These are phyloP conservation scores for Plasmodium vivax DNA, from an alignment of 169 alveolate genomes.

Conservation along the genomic window DNA sequence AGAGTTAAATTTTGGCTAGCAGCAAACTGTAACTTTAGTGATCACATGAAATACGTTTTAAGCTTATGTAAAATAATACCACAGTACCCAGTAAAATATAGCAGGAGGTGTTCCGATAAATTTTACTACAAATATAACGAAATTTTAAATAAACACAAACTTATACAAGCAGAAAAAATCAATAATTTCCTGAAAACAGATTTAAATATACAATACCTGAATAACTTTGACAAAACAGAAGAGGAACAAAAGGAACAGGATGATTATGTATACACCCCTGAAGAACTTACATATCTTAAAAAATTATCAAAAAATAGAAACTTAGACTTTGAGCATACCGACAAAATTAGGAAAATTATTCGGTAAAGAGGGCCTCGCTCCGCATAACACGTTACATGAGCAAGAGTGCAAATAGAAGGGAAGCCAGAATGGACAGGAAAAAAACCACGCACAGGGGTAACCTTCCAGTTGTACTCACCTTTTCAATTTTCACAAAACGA, in stretches of 20 bases:
- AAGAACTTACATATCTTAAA: conserved; percentile 70
- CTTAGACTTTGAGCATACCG: conserved; percentile 53
- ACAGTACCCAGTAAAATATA: conserved; percentile 62
- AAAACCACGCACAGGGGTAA: not conserved
- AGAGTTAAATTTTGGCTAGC: conserved; percentile 91
- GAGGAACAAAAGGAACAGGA: conserved; percentile 34
- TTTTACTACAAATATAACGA: conserved; percentile 61
- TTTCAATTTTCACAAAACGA: not conserved
- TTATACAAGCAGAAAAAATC: conserved; percentile 66
- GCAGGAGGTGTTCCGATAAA: conserved; percentile 69
- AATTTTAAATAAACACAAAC: conserved; percentile 68
- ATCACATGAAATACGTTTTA: conserved; percentile 66
- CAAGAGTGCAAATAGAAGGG: not conserved
- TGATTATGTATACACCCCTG: conserved; percentile 68
- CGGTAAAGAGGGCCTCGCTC: not conserved
- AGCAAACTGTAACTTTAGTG: conserved; percentile 86
- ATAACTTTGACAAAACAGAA: conserved; percentile 20
- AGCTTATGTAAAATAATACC: conserved; percentile 73
- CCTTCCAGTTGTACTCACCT: not conserved
- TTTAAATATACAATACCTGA: conserved; percentile 62
- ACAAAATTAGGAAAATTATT: conserved; percentile 67
- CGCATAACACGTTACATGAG: not conserved
- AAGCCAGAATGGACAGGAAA: not conserved
- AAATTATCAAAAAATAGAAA: conserved; percentile 67
- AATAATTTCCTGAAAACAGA: conserved; percentile 60